Evolutionary conservation across 108 stramenopile species (phyloP), one percentile per base, ranked within the genome.

Genomic region (Cyclotella cryptica): DNA sequence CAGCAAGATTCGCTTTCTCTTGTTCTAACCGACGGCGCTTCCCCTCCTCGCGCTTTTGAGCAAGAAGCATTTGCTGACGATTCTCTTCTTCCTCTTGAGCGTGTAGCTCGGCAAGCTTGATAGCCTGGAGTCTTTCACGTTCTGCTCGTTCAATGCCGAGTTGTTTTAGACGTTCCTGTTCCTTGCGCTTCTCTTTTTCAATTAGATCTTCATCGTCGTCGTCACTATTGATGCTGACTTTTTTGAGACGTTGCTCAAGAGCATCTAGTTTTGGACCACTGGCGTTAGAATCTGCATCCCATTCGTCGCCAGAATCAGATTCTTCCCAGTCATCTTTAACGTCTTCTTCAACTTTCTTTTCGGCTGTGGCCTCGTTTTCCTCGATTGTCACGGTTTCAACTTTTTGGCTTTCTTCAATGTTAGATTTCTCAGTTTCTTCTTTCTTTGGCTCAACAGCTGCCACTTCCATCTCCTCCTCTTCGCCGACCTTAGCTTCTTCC

Each of bases 181-280:
- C 94, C 66, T 88, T 85, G 27, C 80, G 88, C 78, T 93, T 94
- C 80, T 97, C 96, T 66, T 90, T 79, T 65, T 94, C 93, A 43
- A 93, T 89, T 24, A 94, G 69, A 75, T 97, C 96, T 59, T 92
- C 90, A 61, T 94, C 92, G 22, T 92, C 95, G 45, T 88, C 86
- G 54, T 86, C 85, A 35, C 75, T 82, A 18, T 58, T 22, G 21
- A 58, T 29, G 30, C 41, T 63, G 62, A 52, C 86, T 71, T 93
- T 63, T 74, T 92, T 74, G 45, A 96, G 81, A 35, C 89, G 84
- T 29, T 83, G 84, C 67, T 83, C 91, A 24, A 96, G 86, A 47
- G 90, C 91, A 58, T 88, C 88, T 49, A 96, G 86, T 62, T 88
- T 91, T 28, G 88, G 89, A 39, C 88, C 92, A 35, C 79, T 85